phyloP scores from a whole-genome alignment of 1,284 basidiomycete species.

The Fomitopsis betulina region DNA sequence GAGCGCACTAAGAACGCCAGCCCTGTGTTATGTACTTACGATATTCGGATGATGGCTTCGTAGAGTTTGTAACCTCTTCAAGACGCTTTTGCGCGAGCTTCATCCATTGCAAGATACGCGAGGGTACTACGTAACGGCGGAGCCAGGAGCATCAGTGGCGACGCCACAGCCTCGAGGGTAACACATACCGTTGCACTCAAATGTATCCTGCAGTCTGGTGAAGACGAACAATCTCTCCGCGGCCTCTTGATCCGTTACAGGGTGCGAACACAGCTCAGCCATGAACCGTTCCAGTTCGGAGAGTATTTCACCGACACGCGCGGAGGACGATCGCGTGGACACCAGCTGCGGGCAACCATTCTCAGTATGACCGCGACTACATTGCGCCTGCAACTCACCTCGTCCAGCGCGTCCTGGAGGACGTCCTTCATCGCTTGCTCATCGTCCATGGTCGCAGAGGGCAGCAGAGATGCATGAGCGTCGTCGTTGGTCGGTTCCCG shows the following conservation, averaged over 20 bases:
- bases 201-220: conserved; percentile 63
- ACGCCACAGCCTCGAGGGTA: background rate
- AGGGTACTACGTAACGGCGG: conserved; percentile 45
- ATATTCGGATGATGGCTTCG: conserved; percentile 21
- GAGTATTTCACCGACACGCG: conserved; percentile 47
- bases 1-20: background rate
- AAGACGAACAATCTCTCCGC: conserved; percentile 47
- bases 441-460: background rate
- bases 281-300: conserved; percentile 55
- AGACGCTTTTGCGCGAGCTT: conserved; percentile 20
- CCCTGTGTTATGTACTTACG: conserved; percentile 15
- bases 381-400: conserved; percentile 37
- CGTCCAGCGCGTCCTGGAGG: conserved; percentile 61
- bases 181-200: conserved; percentile 71
- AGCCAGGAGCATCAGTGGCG: background rate
- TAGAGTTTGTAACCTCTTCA: conserved; percentile 14
- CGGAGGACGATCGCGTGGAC: conserved; percentile 51
- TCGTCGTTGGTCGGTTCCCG: background rate
- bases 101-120: conserved; percentile 52
- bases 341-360: conserved; percentile 42
- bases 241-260: conserved; percentile 26
- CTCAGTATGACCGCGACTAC: conserved; percentile 4
- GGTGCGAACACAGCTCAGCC: conserved; percentile 45
- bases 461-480: conserved; percentile 2
- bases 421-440: conserved; percentile 33